A percentile compares a stretch with the other conserved stretches of the same genome.
These are phyloP conservation scores for Magnolia changhungtana DNA, from an alignment of 164 flowering plant genomes.

Conservation along the genomic window DNA sequence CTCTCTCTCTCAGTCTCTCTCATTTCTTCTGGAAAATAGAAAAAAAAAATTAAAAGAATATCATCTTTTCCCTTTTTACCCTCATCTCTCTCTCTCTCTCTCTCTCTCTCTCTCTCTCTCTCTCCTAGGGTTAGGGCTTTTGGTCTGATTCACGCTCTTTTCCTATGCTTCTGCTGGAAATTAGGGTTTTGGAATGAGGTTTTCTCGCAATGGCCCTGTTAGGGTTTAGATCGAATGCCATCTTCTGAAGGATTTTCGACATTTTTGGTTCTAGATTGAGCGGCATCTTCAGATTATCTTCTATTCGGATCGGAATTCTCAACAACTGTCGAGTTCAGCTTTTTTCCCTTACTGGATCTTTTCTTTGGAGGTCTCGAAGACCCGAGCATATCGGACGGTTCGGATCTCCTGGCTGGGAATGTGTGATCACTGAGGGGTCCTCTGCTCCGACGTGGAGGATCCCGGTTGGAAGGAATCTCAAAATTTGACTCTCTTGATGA, in stretches of 20 bases:
- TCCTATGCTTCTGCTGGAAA: not conserved
- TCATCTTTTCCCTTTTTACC: not conserved
- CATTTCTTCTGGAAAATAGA: not conserved
- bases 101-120: not conserved
- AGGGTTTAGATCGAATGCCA: not conserved
- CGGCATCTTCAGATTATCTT: not conserved
- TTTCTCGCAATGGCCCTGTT: not conserved
- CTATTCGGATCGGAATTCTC: not conserved
- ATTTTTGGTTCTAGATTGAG: not conserved
- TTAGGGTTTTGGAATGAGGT: not conserved
- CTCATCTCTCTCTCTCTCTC: not conserved
- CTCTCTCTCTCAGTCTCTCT: not conserved
- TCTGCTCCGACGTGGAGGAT: conserved; percentile 55
- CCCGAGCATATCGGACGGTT: conserved; percentile 1
- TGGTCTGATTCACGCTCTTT: not conserved
- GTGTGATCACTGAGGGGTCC: conserved; percentile 46
- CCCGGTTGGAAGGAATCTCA: conserved; percentile 28
- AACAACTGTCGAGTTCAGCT: not conserved
- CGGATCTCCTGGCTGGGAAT: conserved; percentile 32
- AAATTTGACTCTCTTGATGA: not conserved
- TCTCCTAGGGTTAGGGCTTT: not conserved
- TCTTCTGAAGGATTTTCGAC: not conserved
- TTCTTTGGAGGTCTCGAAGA: not conserved
- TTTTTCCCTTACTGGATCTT: not conserved
- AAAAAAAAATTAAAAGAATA: not conserved